Evolutionary conservation across 1,139 yeast species (phyloP).

Genomic region (Lodderomyces beijingensis): DNA sequence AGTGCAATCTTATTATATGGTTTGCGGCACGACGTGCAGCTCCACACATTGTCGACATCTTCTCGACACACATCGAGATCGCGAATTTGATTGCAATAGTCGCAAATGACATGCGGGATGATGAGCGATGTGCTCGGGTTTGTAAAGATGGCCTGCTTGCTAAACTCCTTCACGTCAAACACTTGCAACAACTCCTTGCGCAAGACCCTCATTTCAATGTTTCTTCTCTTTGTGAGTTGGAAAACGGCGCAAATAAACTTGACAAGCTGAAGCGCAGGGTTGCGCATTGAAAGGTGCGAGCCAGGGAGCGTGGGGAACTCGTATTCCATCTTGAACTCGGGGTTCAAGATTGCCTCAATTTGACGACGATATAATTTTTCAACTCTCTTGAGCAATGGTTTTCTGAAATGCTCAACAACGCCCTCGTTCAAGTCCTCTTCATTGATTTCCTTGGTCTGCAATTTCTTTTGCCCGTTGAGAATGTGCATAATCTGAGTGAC

Average conservation of each 20-base stretch:
- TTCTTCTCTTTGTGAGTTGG: slow-evolving; percentile 58
- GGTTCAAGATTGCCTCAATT: slow-evolving; percentile 66
- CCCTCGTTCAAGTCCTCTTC: slow-evolving; percentile 32
- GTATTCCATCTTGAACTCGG: slow-evolving; percentile 61
- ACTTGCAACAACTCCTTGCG: slow-evolving; percentile 69
- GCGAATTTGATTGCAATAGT: slow-evolving; percentile 66
- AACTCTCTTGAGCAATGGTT: slow-evolving; percentile 63
- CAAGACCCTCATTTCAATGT: slow-evolving; percentile 68
- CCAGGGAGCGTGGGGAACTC: slow-evolving; percentile 74
- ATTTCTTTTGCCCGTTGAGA: slow-evolving; percentile 40
- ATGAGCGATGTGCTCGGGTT: slow-evolving; percentile 73
- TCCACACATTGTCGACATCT: slow-evolving; percentile 49
- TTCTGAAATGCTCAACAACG: slow-evolving; percentile 51
- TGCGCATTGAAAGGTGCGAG: slow-evolving; percentile 52
- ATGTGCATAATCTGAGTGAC: slow-evolving; percentile 62
- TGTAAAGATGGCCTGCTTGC: slow-evolving; percentile 66
- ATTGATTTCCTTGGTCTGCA: slow-evolving; percentile 18
- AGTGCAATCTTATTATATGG: slow-evolving; percentile 63
- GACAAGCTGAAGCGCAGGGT: slow-evolving; percentile 77
- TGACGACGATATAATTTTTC: slow-evolving; percentile 64
- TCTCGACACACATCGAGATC: slow-evolving; percentile 84
- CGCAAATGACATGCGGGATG: slow-evolving; percentile 70
- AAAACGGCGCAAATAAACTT: slow-evolving; percentile 73
- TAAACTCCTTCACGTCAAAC: slow-evolving; percentile 82
- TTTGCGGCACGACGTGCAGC: slow-evolving; percentile 65